Percentiles rank a stretch among this genome's conserved stretches.
Evolutionary conservation across 192 early-diverging fungal genomes (phyloP).

Genomic region (Phycomyces nitens): DNA sequence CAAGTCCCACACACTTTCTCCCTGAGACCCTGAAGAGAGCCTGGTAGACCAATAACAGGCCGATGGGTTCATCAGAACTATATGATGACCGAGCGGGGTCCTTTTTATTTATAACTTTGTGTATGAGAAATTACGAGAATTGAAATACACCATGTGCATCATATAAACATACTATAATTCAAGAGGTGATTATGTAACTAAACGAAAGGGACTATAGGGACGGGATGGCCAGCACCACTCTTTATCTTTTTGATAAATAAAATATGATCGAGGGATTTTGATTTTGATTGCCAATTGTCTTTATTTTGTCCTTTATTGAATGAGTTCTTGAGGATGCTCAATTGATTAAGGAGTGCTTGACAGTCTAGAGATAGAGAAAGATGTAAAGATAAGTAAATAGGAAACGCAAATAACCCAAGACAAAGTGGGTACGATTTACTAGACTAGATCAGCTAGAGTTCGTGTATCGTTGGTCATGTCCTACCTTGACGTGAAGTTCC

Average conservation of each 20-base stretch:
- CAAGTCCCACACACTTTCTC: neutral
- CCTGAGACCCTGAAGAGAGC: conserved; percentile 11
- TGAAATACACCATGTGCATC: conserved; percentile 1
- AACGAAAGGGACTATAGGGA: conserved; percentile 26
- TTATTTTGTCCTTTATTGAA: conserved; percentile 42
- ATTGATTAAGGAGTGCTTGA: conserved; percentile 86
- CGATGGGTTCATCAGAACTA: conserved; percentile 4
- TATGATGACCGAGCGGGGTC: neutral
- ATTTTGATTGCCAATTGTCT: no score
- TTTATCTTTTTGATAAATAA: no score
- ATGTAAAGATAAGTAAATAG: neutral
- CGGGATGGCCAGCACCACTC: no score
- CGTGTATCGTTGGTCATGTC: neutral
- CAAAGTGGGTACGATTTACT: no score
- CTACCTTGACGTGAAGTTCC: conserved; percentile 76
- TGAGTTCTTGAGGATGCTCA: no score
- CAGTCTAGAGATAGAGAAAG: conserved; percentile 44
- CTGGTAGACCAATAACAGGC: neutral
- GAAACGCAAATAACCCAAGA: no score
- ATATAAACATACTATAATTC: conserved; percentile 40
- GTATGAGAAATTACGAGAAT: conserved; percentile 15
- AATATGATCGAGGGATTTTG: no score
- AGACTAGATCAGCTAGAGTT: neutral
- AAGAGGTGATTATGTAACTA: conserved; percentile 62
- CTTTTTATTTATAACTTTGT: conserved; percentile 5